Evolutionary conservation across 1,139 yeast genomes (phyloP).

Genomic region (Wickerhamiella infanticola): DNA sequence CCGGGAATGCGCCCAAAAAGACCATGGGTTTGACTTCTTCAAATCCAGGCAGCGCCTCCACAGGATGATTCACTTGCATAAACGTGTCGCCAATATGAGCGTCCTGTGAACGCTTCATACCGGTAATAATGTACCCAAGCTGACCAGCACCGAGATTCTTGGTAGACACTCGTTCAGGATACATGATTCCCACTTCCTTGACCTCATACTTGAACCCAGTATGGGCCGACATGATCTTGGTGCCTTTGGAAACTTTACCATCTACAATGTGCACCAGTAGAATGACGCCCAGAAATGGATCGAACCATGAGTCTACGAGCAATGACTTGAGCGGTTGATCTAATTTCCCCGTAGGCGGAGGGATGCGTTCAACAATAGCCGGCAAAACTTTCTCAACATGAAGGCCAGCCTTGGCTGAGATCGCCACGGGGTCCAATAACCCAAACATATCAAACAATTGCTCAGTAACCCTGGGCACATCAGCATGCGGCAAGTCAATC

Average conservation of each 20-base stretch:
- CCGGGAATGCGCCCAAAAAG: constrained; percentile 95
- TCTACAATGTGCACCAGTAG: constrained; percentile 73
- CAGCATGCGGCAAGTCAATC: constrained; percentile 80
- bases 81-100: constrained; percentile 90
- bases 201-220: constrained; percentile 66
- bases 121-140: constrained; percentile 85
- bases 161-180: constrained; percentile 63
- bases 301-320: constrained; percentile 94
- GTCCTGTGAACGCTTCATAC: constrained; percentile 77
- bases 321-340: constrained; percentile 54
- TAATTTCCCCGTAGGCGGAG: constrained; percentile 45
- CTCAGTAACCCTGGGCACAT: constrained; percentile 62
- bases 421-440: constrained; percentile 64
- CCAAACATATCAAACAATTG: constrained; percentile 80
- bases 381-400: constrained; percentile 69
- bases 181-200: constrained; percentile 89
- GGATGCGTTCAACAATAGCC: constrained; percentile 60
- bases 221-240: constrained; percentile 61
- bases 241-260: constrained; percentile 61
- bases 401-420: constrained; percentile 83
- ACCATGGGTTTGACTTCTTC: constrained; percentile 98
- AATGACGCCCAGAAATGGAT: constrained; percentile 85
- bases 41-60: constrained; percentile 80
- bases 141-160: constrained; percentile 67
- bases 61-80: constrained; percentile 48